These are phyloP conservation scores for Candida pseudoglaebosa DNA, from an alignment of 805 yeast genomes.

Conservation along the genomic window DNA sequence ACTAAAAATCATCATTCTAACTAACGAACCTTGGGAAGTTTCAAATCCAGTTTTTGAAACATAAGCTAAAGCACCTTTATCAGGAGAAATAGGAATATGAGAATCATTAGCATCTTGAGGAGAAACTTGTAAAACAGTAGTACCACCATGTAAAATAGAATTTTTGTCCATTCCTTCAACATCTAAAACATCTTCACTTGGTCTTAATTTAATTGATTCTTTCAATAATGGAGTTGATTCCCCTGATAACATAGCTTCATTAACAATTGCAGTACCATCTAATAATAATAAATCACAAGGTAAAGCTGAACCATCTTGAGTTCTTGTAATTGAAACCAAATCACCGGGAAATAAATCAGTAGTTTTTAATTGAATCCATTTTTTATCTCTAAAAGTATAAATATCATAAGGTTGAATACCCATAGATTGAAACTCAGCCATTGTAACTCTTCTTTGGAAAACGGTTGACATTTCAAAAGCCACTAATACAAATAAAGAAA, in stretches of 20 bases:
- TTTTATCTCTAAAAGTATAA: constrained; percentile 62
- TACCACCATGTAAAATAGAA: constrained; percentile 90
- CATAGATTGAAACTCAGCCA: constrained; percentile 95
- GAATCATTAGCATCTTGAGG: constrained; percentile 42
- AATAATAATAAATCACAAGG: constrained; percentile 89
- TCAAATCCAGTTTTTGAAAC: constrained; percentile 97
- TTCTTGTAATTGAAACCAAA: constrained; percentile 79
- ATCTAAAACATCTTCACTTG: constrained; percentile 61
- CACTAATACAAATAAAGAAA: constrained; percentile 87
- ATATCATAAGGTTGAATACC: constrained; percentile 88
- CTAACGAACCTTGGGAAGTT: constrained; percentile 95
- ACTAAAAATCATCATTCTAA: constrained; percentile 95
- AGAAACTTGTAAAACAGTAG: constrained; percentile 90
- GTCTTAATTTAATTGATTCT: constrained; percentile 85
- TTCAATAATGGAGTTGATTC: constrained; percentile 96
- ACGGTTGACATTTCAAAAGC: constrained; percentile 93
- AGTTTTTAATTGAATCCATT: constrained; percentile 70
- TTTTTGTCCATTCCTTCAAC: constrained; percentile 85
- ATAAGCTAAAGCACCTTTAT: constrained; percentile 84
- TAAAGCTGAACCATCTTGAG: constrained; percentile 84
- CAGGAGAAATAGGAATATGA: constrained; percentile 67
- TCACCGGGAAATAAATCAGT: constrained; percentile 88
- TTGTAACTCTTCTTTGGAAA: constrained; percentile 90
- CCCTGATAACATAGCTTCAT: constrained; percentile 98
- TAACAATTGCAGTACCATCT: constrained; percentile 91